Evolutionary conservation across 305 asterid species (phyloP), one percentile per base, ranked within the genome.

Genomic region (Fraxinus albicans): DNA sequence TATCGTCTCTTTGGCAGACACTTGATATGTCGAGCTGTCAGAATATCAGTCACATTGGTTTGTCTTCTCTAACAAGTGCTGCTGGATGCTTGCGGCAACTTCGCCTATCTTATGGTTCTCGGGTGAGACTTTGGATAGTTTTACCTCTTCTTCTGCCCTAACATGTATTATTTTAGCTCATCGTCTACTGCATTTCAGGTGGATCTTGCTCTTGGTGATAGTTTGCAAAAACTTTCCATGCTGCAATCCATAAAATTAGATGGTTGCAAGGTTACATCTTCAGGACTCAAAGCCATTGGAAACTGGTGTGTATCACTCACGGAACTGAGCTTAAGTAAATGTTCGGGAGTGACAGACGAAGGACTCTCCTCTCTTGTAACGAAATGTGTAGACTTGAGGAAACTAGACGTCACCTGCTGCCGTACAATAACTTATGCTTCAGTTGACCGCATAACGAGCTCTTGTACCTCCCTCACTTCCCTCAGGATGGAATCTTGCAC

Each of bases 401-500:
- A 87, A 79, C 92, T 96, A 31, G 98, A 96, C 85, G 89, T 96
- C 91, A 96, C 99, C 76, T 96, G 99, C 86, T 96, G 99, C 89
- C 94, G 94, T 83, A 88, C 89, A 82, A 93, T 93, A 35, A 94
- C 98, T 53, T 89, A 83, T 74, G 87, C 89, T 34, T 92, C 99
- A 0, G 87, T 96, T 44, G 94, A 92, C 76, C 89, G 89, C 81
- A 92, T 93, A 77, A 91, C 97, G 72, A 94, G 86, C 90, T 93
- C 93, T 6, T 96, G 99, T 84, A 77, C 89, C 69, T 90, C 90
- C 17, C 97, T 96, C 40, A 86, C 91, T 82, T 92, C 97, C 78
- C 95, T 94, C 76, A 90, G 87, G 91, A 96, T 96, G 98, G 99
- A 96, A 86, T 93, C 98, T 3, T 96, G 98, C 88, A 81, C 94